phyloP scores from a whole-genome alignment of 352 stramenopile species.

The Globisporangium perplexum region DNA sequence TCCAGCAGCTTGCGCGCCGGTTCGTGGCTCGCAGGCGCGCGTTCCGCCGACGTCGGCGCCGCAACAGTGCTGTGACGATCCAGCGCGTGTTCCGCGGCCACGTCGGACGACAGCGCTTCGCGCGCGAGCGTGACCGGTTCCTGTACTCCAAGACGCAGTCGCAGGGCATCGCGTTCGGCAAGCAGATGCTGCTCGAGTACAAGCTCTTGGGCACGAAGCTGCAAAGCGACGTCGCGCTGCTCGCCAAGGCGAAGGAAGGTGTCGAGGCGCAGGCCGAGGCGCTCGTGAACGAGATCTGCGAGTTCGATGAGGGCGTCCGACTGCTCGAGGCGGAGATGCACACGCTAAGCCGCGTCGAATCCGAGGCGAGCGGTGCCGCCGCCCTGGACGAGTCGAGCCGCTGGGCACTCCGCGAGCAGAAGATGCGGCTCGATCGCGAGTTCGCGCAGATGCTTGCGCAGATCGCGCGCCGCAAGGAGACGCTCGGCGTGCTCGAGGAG shows the following conservation, averaged over 20 bases:
- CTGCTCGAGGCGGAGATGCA: slow-evolving; percentile 93
- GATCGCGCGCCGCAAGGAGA: slow-evolving; percentile 91
- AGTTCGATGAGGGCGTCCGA: slow-evolving; percentile 91
- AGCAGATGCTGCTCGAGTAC: slow-evolving; percentile 95
- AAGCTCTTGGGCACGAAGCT: slow-evolving; percentile 93
- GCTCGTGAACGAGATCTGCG: slow-evolving; percentile 89
- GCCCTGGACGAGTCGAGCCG: slow-evolving; percentile 80
- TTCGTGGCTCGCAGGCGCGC: slow-evolving; percentile 47
- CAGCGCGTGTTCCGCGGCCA: slow-evolving; percentile 89
- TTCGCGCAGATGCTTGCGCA: slow-evolving; percentile 93
- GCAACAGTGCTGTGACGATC: slow-evolving; percentile 67
- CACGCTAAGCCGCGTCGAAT: slow-evolving; percentile 87
- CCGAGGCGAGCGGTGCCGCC: slow-evolving; percentile 38
- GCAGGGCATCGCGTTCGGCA: slow-evolving; percentile 92
- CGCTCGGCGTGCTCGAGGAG: slow-evolving; percentile 79
- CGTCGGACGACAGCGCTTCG: slow-evolving; percentile 72
- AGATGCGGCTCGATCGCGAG: slow-evolving; percentile 92
- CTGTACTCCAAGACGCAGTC: slow-evolving; percentile 92
- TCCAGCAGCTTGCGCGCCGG: slow-evolving; percentile 81
- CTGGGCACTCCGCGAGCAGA: slow-evolving; percentile 89
- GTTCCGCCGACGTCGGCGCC: slow-evolving; percentile 36
- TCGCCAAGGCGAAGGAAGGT: slow-evolving; percentile 86
- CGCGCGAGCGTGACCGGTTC: slow-evolving; percentile 90
- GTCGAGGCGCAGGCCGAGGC: slow-evolving; percentile 87
- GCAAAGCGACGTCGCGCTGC: slow-evolving; percentile 90